These are phyloP conservation scores for Neopestalotiopsis sp. DNA, from an alignment of 2,329 filamentous ascomycete genomes.

Conservation along the genomic window DNA sequence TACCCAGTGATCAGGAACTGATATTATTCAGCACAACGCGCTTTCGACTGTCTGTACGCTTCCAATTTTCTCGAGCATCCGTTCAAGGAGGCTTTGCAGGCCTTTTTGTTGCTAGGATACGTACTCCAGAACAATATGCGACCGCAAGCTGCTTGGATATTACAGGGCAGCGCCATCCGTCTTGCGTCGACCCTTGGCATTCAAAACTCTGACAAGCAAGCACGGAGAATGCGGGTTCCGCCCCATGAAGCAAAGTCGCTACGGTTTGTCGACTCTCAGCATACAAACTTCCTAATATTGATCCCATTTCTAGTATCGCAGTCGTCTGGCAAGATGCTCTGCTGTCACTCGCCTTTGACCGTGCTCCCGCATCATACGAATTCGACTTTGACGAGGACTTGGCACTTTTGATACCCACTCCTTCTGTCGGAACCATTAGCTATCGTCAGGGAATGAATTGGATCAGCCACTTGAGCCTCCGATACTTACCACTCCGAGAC, in stretches of 20 bases:
- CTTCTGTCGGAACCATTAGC: background rate
- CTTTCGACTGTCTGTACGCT: background rate
- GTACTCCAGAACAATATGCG: conserved; percentile 8
- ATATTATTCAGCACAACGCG: background rate
- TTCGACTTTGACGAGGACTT: conserved; percentile 6
- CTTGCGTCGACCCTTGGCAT: background rate
- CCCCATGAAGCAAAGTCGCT: background rate
- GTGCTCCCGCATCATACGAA: background rate
- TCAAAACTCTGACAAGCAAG: background rate
- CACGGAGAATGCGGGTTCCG: background rate
- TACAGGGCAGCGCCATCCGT: conserved; percentile 4
- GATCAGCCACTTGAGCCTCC: conserved; percentile 3
- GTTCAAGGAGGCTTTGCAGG: background rate
- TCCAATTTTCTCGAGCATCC: background rate
- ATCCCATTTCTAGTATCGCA: background rate
- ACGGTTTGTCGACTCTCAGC: background rate
- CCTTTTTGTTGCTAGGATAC: background rate
- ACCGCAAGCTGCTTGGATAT: conserved; percentile 4
- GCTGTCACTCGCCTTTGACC: background rate
- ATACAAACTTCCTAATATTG: background rate
- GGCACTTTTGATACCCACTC: background rate
- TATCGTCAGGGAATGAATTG: conserved; percentile 5
- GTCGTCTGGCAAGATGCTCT: conserved; percentile 1
- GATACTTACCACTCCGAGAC: background rate
- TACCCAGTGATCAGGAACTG: too few relatives aligned